A percentile compares a stretch with the other conserved stretches of the same genome.
These are phyloP conservation scores for Didymella glomerata DNA, from an alignment of 2,329 filamentous ascomycete species.

Conservation along the genomic window DNA sequence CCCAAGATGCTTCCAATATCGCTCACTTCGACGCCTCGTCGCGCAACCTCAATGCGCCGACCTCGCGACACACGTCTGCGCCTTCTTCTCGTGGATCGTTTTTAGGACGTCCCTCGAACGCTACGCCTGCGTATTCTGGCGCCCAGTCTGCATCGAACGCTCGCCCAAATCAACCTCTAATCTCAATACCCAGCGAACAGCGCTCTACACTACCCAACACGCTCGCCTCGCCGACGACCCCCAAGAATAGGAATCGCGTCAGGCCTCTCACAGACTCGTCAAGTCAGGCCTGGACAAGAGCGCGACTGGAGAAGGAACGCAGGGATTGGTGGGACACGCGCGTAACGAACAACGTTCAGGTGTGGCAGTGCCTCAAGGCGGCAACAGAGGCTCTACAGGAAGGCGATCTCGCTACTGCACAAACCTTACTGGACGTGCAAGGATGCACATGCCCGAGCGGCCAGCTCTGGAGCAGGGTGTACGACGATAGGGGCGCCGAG, in stretches of 20 bases:
- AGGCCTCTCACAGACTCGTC: conserved; percentile 34
- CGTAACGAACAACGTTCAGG: conserved; percentile 77
- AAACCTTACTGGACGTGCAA: conserved; percentile 80
- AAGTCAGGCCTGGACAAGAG: conserved; percentile 60
- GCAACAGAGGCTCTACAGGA: conserved; percentile 73
- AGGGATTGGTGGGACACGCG: conserved; percentile 89
- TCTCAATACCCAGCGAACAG: conserved; percentile 34
- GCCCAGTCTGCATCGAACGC: conserved; percentile 15
- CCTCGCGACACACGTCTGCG: conserved; percentile 17
- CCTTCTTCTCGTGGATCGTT: conserved; percentile 13
- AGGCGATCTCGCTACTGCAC: conserved; percentile 64
- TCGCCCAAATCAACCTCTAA: conserved; percentile 41
- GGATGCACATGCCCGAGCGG: conserved; percentile 62
- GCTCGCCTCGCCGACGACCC: conserved; percentile 31
- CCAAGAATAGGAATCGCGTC: conserved; percentile 29
- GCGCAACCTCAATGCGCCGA: conserved; percentile 32
- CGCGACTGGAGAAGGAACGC: conserved; percentile 74
- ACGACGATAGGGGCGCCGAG: conserved; percentile 54
- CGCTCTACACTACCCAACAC: conserved; percentile 43
- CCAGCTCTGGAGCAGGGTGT: conserved; percentile 53
- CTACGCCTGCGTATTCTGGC: conserved; percentile 3
- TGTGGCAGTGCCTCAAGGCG: conserved; percentile 79
- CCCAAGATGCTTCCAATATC: conserved; percentile 13
- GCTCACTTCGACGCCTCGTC: conserved; percentile 24
- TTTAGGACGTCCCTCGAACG: conserved; percentile 5